These are phyloP conservation scores for Rhizophagus prolifer DNA, from an alignment of 192 early-diverging fungal species.

Conservation along the genomic window DNA sequence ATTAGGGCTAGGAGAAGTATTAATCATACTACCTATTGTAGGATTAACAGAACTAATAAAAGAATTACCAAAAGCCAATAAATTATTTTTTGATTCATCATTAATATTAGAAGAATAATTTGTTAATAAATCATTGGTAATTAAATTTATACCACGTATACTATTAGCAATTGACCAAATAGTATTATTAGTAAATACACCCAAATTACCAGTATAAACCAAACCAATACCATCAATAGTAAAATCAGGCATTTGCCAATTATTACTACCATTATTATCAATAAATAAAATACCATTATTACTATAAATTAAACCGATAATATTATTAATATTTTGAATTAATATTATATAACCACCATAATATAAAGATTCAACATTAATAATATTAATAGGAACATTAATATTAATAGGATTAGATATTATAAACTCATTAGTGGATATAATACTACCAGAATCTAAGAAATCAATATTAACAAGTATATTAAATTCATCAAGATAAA, in stretches of 20 bases:
- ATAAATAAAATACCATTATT: neutral
- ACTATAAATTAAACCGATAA: neutral
- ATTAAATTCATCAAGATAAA: neutral
- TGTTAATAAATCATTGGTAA: neutral
- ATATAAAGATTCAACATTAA: neutral
- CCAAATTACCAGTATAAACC: neutral
- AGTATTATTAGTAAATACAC: neutral
- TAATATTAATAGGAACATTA: neutral
- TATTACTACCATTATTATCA: too few species aligned
- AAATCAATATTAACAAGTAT: neutral
- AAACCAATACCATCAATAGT: neutral
- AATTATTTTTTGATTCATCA: neutral
- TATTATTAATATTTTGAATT: neutral
- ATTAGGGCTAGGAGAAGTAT: neutral
- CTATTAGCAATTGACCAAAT: neutral
- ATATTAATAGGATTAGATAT: neutral
- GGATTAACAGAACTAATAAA: neutral
- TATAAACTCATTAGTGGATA: neutral
- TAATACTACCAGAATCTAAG: neutral
- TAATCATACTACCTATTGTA: neutral
- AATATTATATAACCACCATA: constrained; percentile 1
- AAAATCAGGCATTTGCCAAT: neutral
- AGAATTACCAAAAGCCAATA: neutral
- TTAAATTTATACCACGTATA: neutral
- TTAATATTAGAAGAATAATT: neutral